Evolutionary conservation across 75 land plant species (phyloP).

Genomic region (Picea glauca): DNA sequence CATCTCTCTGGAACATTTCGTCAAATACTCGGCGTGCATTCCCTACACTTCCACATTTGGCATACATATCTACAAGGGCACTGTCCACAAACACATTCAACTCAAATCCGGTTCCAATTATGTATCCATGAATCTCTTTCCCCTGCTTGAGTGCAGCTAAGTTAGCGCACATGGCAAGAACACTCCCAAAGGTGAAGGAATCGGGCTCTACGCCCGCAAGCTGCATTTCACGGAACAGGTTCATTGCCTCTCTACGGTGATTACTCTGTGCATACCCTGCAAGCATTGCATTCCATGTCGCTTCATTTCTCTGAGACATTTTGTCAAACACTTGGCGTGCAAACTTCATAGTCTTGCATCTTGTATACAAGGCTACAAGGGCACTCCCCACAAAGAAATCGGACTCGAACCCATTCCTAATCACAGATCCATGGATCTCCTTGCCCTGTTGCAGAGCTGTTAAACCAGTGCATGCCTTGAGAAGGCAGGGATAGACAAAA

Average conservation of each 20-base stretch:
- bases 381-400: slow-evolving; percentile 41
- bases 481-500: too few species aligned
- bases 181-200: slow-evolving; percentile 32
- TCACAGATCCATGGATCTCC: slow-evolving; percentile 25
- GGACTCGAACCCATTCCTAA: slow-evolving; percentile 13
- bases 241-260: slow-evolving; percentile 25
- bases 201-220: slow-evolving; percentile 30
- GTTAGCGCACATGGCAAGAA: slow-evolving; percentile 41
- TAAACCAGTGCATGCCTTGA: too few species aligned
- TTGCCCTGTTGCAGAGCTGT: too few species aligned
- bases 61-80: background rate
- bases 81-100: too few species aligned
- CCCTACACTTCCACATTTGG: too few species aligned
- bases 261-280: slow-evolving; percentile 38
- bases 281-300: slow-evolving; percentile 46
- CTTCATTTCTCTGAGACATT: slow-evolving; percentile 26
- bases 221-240: slow-evolving; percentile 24
- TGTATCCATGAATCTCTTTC: slow-evolving; percentile 22
- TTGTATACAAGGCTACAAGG: slow-evolving; percentile 19
- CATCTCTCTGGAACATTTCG: too few species aligned
- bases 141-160: slow-evolving; percentile 16
- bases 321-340: slow-evolving; percentile 15
- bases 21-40: too few species aligned
- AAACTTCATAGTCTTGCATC: too few species aligned
- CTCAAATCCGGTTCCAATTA: too few species aligned